phyloP scores from a whole-genome alignment of 2,329 filamentous ascomycete species.

The Ophiocordyceps polyrhachis-furcata region DNA sequence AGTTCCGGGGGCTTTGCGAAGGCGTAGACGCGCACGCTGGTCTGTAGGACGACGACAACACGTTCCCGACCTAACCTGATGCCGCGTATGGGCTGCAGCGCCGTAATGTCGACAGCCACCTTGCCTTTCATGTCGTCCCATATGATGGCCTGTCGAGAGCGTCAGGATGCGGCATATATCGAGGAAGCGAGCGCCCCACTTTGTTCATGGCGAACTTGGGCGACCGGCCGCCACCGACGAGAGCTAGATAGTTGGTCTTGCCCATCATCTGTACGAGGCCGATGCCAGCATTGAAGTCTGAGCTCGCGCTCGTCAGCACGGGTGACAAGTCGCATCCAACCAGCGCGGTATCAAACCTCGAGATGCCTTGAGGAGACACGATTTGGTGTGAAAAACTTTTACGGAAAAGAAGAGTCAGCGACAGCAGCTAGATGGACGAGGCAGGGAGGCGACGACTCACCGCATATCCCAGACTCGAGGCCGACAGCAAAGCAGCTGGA shows the following conservation, averaged over 20 bases:
- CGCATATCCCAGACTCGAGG: conserved; percentile 68
- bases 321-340: neutral
- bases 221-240: conserved; percentile 72
- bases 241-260: conserved; percentile 67
- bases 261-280: conserved; percentile 75
- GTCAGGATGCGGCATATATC: no score
- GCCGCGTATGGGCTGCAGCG: conserved; percentile 62
- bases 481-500: conserved; percentile 75
- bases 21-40: conserved; percentile 64
- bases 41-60: conserved; percentile 65
- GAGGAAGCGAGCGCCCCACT: conserved; percentile 19
- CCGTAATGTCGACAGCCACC: conserved; percentile 56
- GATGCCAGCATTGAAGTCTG: conserved; percentile 66
- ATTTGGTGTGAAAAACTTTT: conserved; percentile 58
- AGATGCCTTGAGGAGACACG: conserved; percentile 46
- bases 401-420: conserved; percentile 9
- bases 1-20: conserved; percentile 57
- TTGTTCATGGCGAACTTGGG: conserved; percentile 82
- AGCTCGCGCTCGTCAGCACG: neutral
- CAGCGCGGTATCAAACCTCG: conserved; percentile 15
- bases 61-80: conserved; percentile 59
- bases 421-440: neutral
- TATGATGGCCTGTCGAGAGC: conserved; percentile 44
- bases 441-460: conserved; percentile 28
- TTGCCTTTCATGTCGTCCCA: conserved; percentile 78